Evolutionary conservation across 768 basidiomycete genomes (phyloP), one percentile per base, ranked within the genome.

Genomic region (Collybia nuda): DNA sequence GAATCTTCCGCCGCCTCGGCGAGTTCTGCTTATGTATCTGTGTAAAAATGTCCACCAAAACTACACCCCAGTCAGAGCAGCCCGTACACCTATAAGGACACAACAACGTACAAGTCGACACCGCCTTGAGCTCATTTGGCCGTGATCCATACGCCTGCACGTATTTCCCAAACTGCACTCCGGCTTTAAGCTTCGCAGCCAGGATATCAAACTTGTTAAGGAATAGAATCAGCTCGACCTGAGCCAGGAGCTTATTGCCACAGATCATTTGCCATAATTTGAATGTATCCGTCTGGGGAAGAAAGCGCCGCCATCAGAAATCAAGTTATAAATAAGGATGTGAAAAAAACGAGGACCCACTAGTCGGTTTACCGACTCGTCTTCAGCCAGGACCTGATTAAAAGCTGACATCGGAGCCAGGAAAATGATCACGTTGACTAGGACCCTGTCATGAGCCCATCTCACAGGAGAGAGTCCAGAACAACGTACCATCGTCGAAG

Each of bases 371-470:
- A 84, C 70, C 19, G 56, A 72, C 24, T 70, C 68, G 59, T 85
- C 83, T 60, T 86, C 85, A 2, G 74, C 71, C 5, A 86, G 71
- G n/a, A 73, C 71, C 64, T 85, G 80, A 60, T 85, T 80, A 63
- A 86, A 88, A 3, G 78, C 81, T 11, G 76, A 83, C 57, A 86
- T 74, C 0, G 86, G 82, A 2, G 81, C 84, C 3, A 87, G 65
- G 61, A 87, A 88, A 19, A 88, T 80, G 50, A 87, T 79, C 8
- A 80, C 76, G 55, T 82, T 80, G 39, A 85, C 84, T 82, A 47
- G 21, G 14, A 26, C 14, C 7, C 32, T 51, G 22, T 51, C 17
- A 6, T 12, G 7, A 26, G 24, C 24, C 24, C 24, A 26, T 26
- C 24, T 26, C 24, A 26, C 7, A 36, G 29, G 22, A 35, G 4